A percentile compares a stretch with the other conserved stretches of the same genome.
phyloP scores from a whole-genome alignment of 225 moss, liverwort and hornwort genomes.

The Asterella californica region DNA sequence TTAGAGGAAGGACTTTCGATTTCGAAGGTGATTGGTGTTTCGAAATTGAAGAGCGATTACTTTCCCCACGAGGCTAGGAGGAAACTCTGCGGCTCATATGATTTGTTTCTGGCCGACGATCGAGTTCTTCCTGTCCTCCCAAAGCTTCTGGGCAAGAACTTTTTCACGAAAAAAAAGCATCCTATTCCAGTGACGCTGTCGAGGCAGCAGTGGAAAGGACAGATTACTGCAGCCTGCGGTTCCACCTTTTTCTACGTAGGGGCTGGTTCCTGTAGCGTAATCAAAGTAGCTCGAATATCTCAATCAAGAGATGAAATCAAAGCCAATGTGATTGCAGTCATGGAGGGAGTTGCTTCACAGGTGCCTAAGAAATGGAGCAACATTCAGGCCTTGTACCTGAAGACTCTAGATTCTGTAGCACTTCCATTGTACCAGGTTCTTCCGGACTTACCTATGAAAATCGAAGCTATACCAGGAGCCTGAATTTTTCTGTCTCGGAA shows the following conservation, averaged over 20 bases:
- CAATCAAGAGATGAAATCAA: conserved; percentile 61
- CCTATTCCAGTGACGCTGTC: conserved; percentile 65
- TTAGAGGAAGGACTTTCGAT: conserved; percentile 54
- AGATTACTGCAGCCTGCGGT: conserved; percentile 52
- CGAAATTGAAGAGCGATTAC: conserved; percentile 70
- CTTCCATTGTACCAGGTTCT: conserved; percentile 64
- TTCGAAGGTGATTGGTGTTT: conserved; percentile 63
- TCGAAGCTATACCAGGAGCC: conserved; percentile 20
- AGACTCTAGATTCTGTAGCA: conserved; percentile 68
- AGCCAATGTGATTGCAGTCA: conserved; percentile 50
- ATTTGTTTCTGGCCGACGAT: conserved; percentile 73
- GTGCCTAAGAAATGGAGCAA: conserved; percentile 72
- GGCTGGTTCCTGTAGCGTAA: conserved; percentile 71
- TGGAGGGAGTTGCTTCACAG: conserved; percentile 54
- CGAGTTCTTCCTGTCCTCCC: conserved; percentile 60
- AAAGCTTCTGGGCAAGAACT: conserved; percentile 66
- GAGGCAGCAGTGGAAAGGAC: conserved; percentile 62
- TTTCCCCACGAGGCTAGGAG: conserved; percentile 65
- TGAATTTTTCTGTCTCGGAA: neutral
- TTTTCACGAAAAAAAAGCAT: conserved; percentile 87
- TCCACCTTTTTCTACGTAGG: conserved; percentile 67
- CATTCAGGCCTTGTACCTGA: conserved; percentile 63
- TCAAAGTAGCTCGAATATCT: conserved; percentile 69
- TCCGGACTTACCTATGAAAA: conserved; percentile 57
- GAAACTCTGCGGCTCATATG: conserved; percentile 81